Base-by-base conservation (phyloP, 805 yeast genomes). In the Candida adriatica region DNA sequence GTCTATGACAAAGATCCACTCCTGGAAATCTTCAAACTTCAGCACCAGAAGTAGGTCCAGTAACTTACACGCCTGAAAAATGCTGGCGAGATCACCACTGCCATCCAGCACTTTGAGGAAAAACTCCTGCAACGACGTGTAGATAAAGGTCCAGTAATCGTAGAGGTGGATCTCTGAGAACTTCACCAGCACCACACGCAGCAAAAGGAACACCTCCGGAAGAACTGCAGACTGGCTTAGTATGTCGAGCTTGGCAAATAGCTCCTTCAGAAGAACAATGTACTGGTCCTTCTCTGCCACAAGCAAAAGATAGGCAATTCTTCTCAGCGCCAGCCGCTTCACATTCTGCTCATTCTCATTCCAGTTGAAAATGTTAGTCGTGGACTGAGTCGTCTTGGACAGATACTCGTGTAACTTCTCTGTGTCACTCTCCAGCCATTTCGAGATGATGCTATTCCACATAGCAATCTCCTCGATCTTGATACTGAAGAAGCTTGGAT, bases 1-100 rank as follows among this genome's bases (percentile, higher is more conserved):
- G 45, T 81, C 85, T 17, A 77, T 67, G 8, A 90, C 71, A 49
- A 86, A 92, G 2, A 92, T 61, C 97, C 97, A 90, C 47, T 86
- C 92, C 39, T 73, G 58, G 79, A 63, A 90, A 68, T 86, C 95
- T 50, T 88, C 96, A 25, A 68, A 67, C 22, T 76, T 73, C 35
- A 87, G 44, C 2, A 80, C 63, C 14, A 90, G 53, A 15, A 87
- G 53, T 18, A 82, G 67, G 50, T 90, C 98, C 28, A 92, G 60
- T 11, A 92, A 59, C 53, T 88, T 90, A 47, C 86, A 79, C 0
- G 80, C 82, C 34, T 72, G 70, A 20, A 79, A 58, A 3, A 75
- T 43, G 10, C 71, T 49, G 16, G 48, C 51, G 20, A 66, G 46
- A 18, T 72, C 68, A 4, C 66, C 52, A 2, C 55, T 48, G 11